A percentile compares a stretch with the other conserved stretches of the same genome.
phyloP scores from a whole-genome alignment of 2,329 filamentous ascomycete species.

The Pseudogymnoascus sp. region DNA sequence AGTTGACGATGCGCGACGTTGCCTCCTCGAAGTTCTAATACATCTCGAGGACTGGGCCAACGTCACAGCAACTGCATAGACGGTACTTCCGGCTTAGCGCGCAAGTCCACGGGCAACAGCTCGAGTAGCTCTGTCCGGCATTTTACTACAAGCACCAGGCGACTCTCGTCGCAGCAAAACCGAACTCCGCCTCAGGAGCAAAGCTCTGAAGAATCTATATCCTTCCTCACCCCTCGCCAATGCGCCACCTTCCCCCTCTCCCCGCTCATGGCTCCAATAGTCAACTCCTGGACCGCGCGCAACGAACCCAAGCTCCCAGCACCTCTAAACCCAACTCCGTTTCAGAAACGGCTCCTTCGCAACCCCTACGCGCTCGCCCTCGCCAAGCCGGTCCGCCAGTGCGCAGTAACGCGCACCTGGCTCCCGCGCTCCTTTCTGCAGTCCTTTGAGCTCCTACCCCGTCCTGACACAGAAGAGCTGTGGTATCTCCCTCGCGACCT shows the following conservation, averaged over 20 bases:
- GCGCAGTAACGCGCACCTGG: conserved; percentile 37
- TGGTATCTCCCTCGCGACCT: conserved; percentile 49
- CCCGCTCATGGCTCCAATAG: conserved; percentile 36
- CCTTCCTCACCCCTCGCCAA: neutral
- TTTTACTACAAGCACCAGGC: neutral
- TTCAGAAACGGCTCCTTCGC: conserved; percentile 49
- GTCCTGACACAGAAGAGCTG: conserved; percentile 43
- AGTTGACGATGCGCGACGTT: conserved; percentile 4
- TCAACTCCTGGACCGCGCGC: conserved; percentile 28
- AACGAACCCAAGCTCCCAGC: conserved; percentile 22
- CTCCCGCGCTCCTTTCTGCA: conserved; percentile 58
- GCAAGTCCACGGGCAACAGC: neutral
- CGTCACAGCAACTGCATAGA: neutral
- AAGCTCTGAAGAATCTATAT: neutral
- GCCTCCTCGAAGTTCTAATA: neutral
- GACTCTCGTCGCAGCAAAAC: neutral
- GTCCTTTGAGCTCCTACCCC: conserved; percentile 46
- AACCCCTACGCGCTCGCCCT: conserved; percentile 61
- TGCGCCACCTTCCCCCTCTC: conserved; percentile 35
- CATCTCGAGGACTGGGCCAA: neutral
- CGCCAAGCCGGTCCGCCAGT: conserved; percentile 50
- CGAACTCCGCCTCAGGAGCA: neutral
- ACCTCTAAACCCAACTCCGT: conserved; percentile 29
- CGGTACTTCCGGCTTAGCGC: neutral
- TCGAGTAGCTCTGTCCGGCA: neutral